These are phyloP conservation scores for Coprinellus micaceus DNA, from an alignment of 768 basidiomycete genomes.

Conservation along the genomic window DNA sequence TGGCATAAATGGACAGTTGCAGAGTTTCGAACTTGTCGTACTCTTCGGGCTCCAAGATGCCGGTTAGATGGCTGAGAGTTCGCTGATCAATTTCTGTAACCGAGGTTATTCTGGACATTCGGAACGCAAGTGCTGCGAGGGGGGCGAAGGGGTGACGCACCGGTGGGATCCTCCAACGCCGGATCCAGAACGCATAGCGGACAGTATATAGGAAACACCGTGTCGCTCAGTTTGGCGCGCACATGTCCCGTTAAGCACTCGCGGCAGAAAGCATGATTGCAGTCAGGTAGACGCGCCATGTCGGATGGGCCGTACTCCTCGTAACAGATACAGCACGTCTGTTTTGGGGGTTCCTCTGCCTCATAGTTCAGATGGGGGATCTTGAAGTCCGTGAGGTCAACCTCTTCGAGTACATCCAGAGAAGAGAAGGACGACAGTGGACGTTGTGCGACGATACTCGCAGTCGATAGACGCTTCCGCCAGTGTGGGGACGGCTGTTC, in stretches of 20 bases:
- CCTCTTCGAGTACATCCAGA: too few relatives aligned
- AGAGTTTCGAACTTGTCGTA: slow-evolving; percentile 9
- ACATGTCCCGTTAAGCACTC: slow-evolving; percentile 7
- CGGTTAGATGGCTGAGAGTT: not conserved
- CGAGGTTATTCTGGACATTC: not conserved
- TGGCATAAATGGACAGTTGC: slow-evolving; percentile 4
- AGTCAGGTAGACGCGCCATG: slow-evolving; percentile 5
- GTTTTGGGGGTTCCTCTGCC: not conserved
- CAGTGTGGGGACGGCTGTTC: too few relatives aligned
- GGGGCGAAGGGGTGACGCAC: not conserved
- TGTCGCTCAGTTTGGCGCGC: slow-evolving; percentile 6
- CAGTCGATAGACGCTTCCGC: too few relatives aligned
- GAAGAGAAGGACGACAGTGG: too few relatives aligned
- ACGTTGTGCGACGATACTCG: too few relatives aligned
- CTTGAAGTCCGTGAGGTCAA: too few relatives aligned
- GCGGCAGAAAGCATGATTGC: slow-evolving; percentile 5
- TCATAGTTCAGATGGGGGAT: too few relatives aligned
- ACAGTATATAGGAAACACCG: slow-evolving; percentile 5
- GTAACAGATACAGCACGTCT: slow-evolving; percentile 3
- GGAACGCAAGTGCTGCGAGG: not conserved
- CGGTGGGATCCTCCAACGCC: not conserved
- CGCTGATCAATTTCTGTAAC: slow-evolving; percentile 8
- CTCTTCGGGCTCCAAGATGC: not conserved
- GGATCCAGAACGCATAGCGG: slow-evolving; percentile 3
- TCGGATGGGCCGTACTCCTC: not conserved